Conservation (phyloP, 2,329 filamentous ascomycete species). For the Aspergillus sp. region DNA sequence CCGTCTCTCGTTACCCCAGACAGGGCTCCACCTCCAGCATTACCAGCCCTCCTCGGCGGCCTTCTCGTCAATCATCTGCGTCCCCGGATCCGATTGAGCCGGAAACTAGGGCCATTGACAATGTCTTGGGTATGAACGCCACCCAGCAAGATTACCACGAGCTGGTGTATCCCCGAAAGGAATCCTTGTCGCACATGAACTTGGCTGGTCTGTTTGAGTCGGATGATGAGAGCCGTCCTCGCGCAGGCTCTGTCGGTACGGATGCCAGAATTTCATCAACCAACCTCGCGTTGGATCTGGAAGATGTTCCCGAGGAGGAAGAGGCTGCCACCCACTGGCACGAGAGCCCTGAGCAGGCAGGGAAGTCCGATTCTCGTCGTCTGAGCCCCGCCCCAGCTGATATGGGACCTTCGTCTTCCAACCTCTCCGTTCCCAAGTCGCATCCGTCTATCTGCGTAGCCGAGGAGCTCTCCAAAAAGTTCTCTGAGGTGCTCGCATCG, state of each 20-base stretch:
- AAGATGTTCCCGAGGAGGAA: slow-evolving; percentile 42
- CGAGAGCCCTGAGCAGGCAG: slow-evolving; percentile 23
- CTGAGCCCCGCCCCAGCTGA: slow-evolving; percentile 8
- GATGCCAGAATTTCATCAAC: slow-evolving; percentile 36
- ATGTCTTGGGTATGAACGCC: slow-evolving; percentile 30
- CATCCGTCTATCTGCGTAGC: slow-evolving; percentile 27
- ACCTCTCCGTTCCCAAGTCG: slow-evolving; percentile 13
- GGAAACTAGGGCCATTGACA: slow-evolving; percentile 34
- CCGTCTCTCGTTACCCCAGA: slow-evolving; percentile 37
- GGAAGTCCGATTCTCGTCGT: slow-evolving; percentile 12
- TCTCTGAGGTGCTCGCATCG: slow-evolving; percentile 42
- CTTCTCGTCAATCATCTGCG: slow-evolving; percentile 28
- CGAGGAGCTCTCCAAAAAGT: slow-evolving; percentile 31
- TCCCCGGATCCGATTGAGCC: slow-evolving; percentile 27
- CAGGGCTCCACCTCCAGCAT: slow-evolving; percentile 29
- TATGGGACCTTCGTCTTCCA: slow-evolving; percentile 4
- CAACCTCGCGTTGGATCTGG: slow-evolving; percentile 33
- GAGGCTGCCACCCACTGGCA: slow-evolving; percentile 27
- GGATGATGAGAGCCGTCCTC: slow-evolving; percentile 33
- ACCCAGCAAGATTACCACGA: slow-evolving; percentile 23
- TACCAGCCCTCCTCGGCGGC: slow-evolving; percentile 19
- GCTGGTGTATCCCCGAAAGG: slow-evolving; percentile 17
- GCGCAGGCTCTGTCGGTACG: slow-evolving; percentile 33
- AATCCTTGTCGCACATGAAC: slow-evolving; percentile 15
- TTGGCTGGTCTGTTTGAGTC: slow-evolving; percentile 22